Evolutionary conservation across 1,139 yeast genomes (phyloP).

Genomic region (Debaryomyces robertsiae): DNA sequence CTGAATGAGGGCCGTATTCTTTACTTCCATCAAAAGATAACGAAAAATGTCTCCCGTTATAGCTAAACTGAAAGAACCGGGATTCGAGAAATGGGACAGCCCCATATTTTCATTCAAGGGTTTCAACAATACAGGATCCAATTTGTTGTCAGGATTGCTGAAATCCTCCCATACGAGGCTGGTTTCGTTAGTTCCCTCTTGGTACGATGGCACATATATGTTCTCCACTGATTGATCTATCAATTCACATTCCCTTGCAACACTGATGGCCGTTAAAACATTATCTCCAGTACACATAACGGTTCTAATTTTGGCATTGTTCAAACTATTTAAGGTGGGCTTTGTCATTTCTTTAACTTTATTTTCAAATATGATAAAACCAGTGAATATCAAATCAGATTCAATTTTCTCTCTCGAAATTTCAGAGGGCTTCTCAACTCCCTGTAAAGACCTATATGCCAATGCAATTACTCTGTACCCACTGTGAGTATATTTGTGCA

Average conservation of each 20-base stretch:
- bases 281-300: conserved; percentile 99
- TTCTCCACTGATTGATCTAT: conserved; percentile 44
- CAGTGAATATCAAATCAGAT: conserved; percentile 67
- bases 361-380: conserved; percentile 91
- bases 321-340: conserved; percentile 58
- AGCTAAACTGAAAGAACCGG: conserved; percentile 63
- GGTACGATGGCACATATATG: conserved; percentile 73
- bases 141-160: conserved; percentile 48
- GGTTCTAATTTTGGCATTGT: conserved; percentile 71
- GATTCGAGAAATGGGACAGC: conserved; percentile 14
- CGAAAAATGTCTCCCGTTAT: conserved; percentile 92
- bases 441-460: conserved; percentile 58
- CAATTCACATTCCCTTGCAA: conserved; percentile 80
- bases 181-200: conserved; percentile 33
- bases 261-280: conserved; percentile 90
- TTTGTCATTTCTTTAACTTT: conserved; percentile 74
- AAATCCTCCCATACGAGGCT: conserved; percentile 65
- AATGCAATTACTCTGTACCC: conserved; percentile 97
- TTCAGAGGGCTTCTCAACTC: conserved; percentile 10
- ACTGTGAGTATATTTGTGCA: conserved; percentile 84
- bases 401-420: conserved; percentile 63
- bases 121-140: conserved; percentile 66
- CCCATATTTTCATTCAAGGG: conserved; percentile 42
- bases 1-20: conserved; percentile 46
- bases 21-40: conserved; percentile 60